Base-by-base conservation (phyloP, 2,329 filamentous ascomycete genomes). In the Herpotrichia juniperi region DNA sequence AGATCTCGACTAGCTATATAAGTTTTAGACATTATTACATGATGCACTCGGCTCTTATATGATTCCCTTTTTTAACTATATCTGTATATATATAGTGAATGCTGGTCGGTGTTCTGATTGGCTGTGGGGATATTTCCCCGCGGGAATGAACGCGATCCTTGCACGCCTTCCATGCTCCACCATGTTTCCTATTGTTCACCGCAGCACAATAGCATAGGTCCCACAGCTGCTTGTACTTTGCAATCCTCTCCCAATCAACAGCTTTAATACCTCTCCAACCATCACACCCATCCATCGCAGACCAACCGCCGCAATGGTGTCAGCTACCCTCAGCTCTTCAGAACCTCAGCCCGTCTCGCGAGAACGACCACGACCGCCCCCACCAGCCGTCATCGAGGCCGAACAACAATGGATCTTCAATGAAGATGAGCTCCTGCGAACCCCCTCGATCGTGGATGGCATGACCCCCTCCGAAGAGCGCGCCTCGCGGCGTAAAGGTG, bases 331-430 rank as follows among this genome's bases (percentile, higher is more conserved):
- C 39, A 61, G 51, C 46, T 44, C 64, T 25, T 51, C 54, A 25
- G 55, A 54, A 34, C 57, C 56, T 24, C 12, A 59, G 63, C 30
- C 46, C 34, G 43, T 40, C 12, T 43, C 32, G 34, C 67, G 66
- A 47, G 69, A 72, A 46, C 68, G 61, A n/a, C 71, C 71, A 3
- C 61, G 67, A 21, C 68, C 68, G 10, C 73, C 72, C 6, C 69
- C 76, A 32, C 71, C 74, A 4, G 77, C 84, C 44, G 76, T 86
- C 46, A 75, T 78, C 42, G 79, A 82, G 55, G 76, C 79, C 35
- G 83, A 87, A 67, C 76, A 79, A 60, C 93, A 97, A 81, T 99
- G 94, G 94, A 83, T 91, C 49, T 97, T 97, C 72, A 90, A 88
- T 12, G 82, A 89, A 40, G 87, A 91, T 42, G 94, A 99, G 76